Evolutionary conservation across 345 rosid genomes (phyloP).

Genomic region (Sisymbrium altissimum): DNA sequence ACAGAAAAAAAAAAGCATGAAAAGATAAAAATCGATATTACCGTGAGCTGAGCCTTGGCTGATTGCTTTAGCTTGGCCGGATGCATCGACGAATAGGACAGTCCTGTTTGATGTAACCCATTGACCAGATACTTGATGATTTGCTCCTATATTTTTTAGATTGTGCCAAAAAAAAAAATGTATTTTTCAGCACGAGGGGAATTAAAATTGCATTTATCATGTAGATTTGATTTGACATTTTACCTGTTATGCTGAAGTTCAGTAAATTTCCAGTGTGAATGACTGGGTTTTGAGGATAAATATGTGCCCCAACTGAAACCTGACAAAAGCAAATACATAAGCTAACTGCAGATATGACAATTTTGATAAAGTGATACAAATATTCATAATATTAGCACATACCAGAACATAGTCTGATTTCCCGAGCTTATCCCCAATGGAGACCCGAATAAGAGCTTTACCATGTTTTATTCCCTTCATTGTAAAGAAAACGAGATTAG

Average conservation of each 20-base stretch:
- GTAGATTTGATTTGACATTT: neutral
- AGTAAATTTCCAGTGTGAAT: constrained; percentile 52
- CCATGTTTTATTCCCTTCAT: constrained; percentile 68
- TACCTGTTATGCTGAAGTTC: constrained; percentile 65
- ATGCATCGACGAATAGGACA: constrained; percentile 51
- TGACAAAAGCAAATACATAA: constrained; percentile 34
- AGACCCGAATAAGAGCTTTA: constrained; percentile 70
- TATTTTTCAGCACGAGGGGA: neutral
- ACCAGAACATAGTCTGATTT: constrained; percentile 85
- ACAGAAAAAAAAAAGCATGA: neutral
- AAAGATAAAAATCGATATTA: constrained; percentile 24
- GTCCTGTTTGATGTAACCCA: constrained; percentile 70
- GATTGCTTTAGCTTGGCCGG: constrained; percentile 72
- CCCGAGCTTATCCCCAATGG: constrained; percentile 40
- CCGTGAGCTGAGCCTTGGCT: constrained; percentile 72
- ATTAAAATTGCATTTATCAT: neutral
- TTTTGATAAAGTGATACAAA: neutral
- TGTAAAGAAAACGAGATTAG: constrained; percentile 13
- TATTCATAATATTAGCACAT: constrained; percentile 15
- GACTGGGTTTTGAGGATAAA: constrained; percentile 70
- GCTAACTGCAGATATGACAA: neutral
- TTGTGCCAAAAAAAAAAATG: no score
- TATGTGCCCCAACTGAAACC: constrained; percentile 84
- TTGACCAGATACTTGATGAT: constrained; percentile 51
- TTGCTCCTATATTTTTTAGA: neutral